Base-by-base conservation (phyloP, 2,329 filamentous ascomycete genomes). In the Pestalotiopsis sp. region DNA sequence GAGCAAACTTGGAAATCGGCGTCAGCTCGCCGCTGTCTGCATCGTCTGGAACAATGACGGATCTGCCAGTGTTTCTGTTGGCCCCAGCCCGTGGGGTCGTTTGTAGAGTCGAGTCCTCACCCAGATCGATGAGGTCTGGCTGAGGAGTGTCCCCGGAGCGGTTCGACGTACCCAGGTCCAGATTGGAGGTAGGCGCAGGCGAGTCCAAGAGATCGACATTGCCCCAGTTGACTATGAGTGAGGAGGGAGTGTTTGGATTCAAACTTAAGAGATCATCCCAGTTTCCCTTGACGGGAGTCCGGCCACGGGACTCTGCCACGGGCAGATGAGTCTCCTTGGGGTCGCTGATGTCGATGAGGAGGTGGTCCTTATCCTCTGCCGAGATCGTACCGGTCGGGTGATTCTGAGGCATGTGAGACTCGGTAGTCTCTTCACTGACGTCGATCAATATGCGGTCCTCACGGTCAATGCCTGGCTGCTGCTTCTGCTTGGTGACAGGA, bases 41-140 rank as follows among this genome's bases (percentile, higher is more conserved):
- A 52, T 61, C 31, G 13, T 36, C 57, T 12, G 23, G 25, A 9
- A 62, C 49, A 27, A 12, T 67, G 14, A 38, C 39, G 39, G 56
- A 23, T 61, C 65, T 4, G 62, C 13, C 2, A 68, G n/a, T 13
- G 64, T 59, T 38, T 69, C 68, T 36, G 64, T 63, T 11, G 68
- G 68, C 3, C 69, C n/a, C 13, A 5, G n/a, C 12, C 14, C 9
- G 63, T 7, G 20, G 20, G 5, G 13, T 27, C 20, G 25, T 20
- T 14, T 9, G 17, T n/a, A 52, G 20, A 7, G n/a, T 20, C 6
- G 17, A 9, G 17, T 52, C 17, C 17, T n/a, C n/a, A 17, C 20
- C 14, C 45, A 52, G 17, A 52, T 52, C 45, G 45, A 52, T 52
- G 45, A 52, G 45, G 17, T 52, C 17, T 6, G 31, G 31, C 7